Base-by-base conservation (phyloP, 2,329 filamentous ascomycete genomes). In the Anisogramma anomala region DNA sequence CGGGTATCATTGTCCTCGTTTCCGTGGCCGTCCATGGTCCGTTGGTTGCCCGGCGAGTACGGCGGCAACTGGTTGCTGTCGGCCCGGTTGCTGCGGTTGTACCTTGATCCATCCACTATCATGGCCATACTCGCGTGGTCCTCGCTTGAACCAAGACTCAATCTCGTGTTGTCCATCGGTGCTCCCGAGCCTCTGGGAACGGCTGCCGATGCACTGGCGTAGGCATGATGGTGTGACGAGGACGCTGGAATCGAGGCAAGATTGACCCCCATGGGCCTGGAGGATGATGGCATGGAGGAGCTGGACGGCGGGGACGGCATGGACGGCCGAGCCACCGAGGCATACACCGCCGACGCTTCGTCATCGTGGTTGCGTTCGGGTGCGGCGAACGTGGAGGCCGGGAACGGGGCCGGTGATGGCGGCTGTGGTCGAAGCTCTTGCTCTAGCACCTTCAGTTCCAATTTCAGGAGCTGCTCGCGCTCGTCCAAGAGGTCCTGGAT, bases 1-100 rank as follows among this genome's bases (percentile, higher is more conserved):
- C 58, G 50, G 52, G 60, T 56, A 11, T 62, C 59, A 37, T 61
- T 61, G 22, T 51, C 55, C 47, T 60, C 58, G 22, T 50, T 39
- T 4, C 49, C 55, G 36, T 61, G 60, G 2, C 59, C 58, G 6
- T 45, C 46, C 59, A 60, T 61, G 25, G 52, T 52, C 47, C 3
- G 58, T 55, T 20, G 60, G 57, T 17, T 59, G 38, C 39, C 43
- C 1, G 46, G 39, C 19, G 39, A 45, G 35, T 45, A 45, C 3
- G 42, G 42, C 6, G 42, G 45, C 49, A 35, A 43, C 31, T 41
- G 39, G 26, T 22, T 33, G 25, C 47, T 50, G 13, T 44, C 40
- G 14, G 33, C 31, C 4, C 49, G 44, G 33, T 34, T 33, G 33
- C 38, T 20, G 9, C 33, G 30, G 34, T 22, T 20, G 19, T 49